phyloP scores from a whole-genome alignment of 2,329 filamentous ascomycete genomes.

The Rutstroemia sp. region DNA sequence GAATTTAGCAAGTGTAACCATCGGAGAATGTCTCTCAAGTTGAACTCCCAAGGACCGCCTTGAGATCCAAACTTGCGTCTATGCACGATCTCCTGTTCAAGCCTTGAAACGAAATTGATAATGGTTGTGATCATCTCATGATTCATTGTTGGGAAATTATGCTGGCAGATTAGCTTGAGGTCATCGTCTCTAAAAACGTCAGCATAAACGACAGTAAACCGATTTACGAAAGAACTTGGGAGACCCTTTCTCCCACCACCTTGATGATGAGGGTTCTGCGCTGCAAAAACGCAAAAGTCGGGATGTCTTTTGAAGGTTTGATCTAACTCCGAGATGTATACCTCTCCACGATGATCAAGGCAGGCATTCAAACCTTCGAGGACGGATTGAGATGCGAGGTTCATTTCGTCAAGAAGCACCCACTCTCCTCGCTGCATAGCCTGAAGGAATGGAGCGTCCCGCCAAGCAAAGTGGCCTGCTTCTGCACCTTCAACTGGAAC shows the following conservation, averaged over 20 bases:
- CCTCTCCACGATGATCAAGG: conserved; percentile 90
- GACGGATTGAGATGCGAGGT: conserved; percentile 91
- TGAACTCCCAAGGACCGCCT: conserved; percentile 90
- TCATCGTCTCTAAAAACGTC: conserved; percentile 81
- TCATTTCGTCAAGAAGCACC: conserved; percentile 98
- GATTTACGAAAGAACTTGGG: conserved; percentile 93
- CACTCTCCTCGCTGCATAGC: conserved; percentile 96
- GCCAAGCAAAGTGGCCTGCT: conserved; percentile 88
- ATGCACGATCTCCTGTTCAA: conserved; percentile 65
- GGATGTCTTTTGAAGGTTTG: conserved; percentile 87
- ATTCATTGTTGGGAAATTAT: conserved; percentile 62
- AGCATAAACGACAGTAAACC: conserved; percentile 96
- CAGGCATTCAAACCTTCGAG: conserved; percentile 95
- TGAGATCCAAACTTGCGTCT: conserved; percentile 51
- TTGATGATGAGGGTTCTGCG: conserved; percentile 96
- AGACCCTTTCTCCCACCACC: conserved; percentile 92
- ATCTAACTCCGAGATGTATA: conserved; percentile 91
- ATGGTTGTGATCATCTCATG: conserved; percentile 54
- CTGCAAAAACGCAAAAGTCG: conserved; percentile 89
- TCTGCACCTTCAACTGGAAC: conserved; percentile 90
- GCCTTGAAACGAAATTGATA: conserved; percentile 71
- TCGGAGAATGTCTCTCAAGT: conserved; percentile 79
- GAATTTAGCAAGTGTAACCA: conserved; percentile 72
- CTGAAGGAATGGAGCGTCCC: conserved; percentile 88
- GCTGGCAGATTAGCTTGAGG: conserved; percentile 71